A percentile compares a stretch with the other conserved stretches of the same genome.
phyloP scores from a whole-genome alignment of 352 stramenopile species.

The Globisporangium nunn region DNA sequence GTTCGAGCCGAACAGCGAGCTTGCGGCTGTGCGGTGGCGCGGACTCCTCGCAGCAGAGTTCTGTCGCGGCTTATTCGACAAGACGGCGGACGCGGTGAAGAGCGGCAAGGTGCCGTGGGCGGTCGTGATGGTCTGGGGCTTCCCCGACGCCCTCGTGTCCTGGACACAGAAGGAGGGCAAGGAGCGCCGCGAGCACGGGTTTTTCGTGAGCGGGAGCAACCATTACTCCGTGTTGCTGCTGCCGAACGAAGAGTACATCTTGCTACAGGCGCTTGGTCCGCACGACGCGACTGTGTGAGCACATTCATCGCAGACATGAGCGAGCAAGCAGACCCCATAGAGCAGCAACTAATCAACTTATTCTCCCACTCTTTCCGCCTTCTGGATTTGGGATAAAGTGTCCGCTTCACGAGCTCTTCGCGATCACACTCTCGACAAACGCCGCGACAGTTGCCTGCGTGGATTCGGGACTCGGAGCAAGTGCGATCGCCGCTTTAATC shows the following conservation, averaged over 20 bases:
- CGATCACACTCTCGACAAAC: constrained; percentile 57
- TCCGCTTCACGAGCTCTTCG: constrained; percentile 22
- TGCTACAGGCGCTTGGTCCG: constrained; percentile 59
- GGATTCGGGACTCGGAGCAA: constrained; percentile 18
- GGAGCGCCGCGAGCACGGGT: constrained; percentile 55
- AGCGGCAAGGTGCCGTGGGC: constrained; percentile 49
- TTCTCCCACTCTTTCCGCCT: background rate
- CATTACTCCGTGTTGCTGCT: constrained; percentile 70
- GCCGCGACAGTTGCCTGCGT: constrained; percentile 34
- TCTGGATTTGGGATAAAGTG: no score
- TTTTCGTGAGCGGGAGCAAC: constrained; percentile 67
- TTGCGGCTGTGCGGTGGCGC: constrained; percentile 66
- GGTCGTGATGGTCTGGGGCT: constrained; percentile 73
- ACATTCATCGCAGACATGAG: background rate
- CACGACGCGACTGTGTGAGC: constrained; percentile 52
- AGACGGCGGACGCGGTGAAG: constrained; percentile 37
- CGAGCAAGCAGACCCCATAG: background rate
- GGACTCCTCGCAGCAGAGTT: constrained; percentile 60
- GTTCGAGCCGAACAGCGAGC: constrained; percentile 22
- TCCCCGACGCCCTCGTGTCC: constrained; percentile 62
- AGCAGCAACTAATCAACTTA: constrained; percentile 3
- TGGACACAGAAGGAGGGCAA: constrained; percentile 42
- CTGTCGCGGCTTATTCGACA: constrained; percentile 41
- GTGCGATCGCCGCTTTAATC: constrained; percentile 34
- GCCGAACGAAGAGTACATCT: constrained; percentile 63